Evolutionary conservation across 2,329 filamentous ascomycete species (phyloP).

Genomic region (Fusarium sterilihyphosum): DNA sequence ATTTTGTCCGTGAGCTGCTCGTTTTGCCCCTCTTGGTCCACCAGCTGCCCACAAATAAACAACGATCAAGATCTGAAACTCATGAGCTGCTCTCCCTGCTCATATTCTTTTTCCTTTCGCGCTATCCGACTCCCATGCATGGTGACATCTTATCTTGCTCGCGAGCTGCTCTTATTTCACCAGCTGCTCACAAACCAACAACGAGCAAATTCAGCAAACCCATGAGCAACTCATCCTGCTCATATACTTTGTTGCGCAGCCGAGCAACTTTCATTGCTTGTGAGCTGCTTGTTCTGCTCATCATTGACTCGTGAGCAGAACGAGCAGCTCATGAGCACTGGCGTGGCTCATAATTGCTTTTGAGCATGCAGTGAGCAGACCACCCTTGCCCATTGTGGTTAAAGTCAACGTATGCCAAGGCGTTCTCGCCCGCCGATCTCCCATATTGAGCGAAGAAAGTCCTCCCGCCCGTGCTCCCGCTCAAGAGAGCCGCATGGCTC

Average conservation of each 20-base stretch:
- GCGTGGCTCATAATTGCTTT: neutral
- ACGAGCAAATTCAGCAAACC: neutral
- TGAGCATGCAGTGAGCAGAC: neutral
- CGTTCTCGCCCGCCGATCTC: neutral
- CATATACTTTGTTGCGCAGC: neutral
- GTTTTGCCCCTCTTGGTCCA: rapidly evolving
- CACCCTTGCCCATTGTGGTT: neutral
- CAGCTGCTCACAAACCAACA: neutral
- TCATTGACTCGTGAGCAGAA: neutral
- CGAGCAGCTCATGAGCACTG: neutral
- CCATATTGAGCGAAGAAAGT: neutral
- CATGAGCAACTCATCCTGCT: neutral
- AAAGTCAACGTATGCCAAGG: neutral
- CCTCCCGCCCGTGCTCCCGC: too few relatives aligned
- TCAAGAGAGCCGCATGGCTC: too few relatives aligned
- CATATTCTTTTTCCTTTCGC: neutral
- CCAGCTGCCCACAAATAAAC: neutral
- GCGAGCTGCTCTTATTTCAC: too few relatives aligned
- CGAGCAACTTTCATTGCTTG: neutral
- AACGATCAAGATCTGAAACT: neutral
- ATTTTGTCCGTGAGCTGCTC: neutral
- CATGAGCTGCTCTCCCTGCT: neutral
- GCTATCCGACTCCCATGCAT: rapidly evolving
- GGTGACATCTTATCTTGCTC: too few relatives aligned
- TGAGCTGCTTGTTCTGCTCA: neutral